Percentiles rank a stretch among this genome's conserved stretches.
Conservation (phyloP, 768 basidiomycete genomes). For the Suillus americanus region DNA sequence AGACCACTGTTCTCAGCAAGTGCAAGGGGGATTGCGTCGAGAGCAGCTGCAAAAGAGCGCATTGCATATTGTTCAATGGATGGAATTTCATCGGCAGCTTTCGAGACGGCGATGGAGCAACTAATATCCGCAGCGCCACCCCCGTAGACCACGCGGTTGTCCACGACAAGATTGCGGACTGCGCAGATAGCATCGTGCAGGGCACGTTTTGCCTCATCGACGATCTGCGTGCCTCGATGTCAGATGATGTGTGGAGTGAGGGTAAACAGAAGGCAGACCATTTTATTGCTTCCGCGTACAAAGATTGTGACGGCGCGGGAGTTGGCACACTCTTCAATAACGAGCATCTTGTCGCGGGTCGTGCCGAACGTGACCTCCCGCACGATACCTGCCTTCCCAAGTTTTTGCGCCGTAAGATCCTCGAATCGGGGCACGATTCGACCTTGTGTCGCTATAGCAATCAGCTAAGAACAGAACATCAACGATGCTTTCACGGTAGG, state of each 20-base stretch:
- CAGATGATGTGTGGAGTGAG: background rate
- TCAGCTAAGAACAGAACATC: slow-evolving; percentile 54
- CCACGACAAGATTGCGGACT: slow-evolving; percentile 91
- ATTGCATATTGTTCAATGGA: slow-evolving; percentile 99
- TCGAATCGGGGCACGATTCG: slow-evolving; percentile 98
- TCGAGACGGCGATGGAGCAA: slow-evolving; percentile 87
- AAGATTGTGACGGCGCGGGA: slow-evolving; percentile 95
- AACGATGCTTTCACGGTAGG: background rate
- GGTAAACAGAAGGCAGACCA: slow-evolving; percentile 55
- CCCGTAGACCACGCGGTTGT: slow-evolving; percentile 97
- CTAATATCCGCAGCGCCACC: slow-evolving; percentile 98
- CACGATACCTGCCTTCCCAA: slow-evolving; percentile 91
- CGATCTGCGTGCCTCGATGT: slow-evolving; percentile 62
- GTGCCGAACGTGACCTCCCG: slow-evolving; percentile 96
- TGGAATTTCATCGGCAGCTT: slow-evolving; percentile 95
- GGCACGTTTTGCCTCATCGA: slow-evolving; percentile 97
- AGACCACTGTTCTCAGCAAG: slow-evolving; percentile 97
- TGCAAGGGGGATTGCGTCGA: slow-evolving; percentile 94
- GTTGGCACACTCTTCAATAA: slow-evolving; percentile 99
- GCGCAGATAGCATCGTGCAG: slow-evolving; percentile 97
- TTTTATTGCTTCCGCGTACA: slow-evolving; percentile 97
- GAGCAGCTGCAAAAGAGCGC: slow-evolving; percentile 96
- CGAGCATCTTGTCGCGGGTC: slow-evolving; percentile 98
- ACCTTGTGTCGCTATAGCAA: slow-evolving; percentile 97
- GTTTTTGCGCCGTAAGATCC: slow-evolving; percentile 86